Evolutionary conservation across 176 grass and related monocot species (phyloP), one percentile per base, ranked within the genome.

Genomic region (Triticum dicoccoides): DNA sequence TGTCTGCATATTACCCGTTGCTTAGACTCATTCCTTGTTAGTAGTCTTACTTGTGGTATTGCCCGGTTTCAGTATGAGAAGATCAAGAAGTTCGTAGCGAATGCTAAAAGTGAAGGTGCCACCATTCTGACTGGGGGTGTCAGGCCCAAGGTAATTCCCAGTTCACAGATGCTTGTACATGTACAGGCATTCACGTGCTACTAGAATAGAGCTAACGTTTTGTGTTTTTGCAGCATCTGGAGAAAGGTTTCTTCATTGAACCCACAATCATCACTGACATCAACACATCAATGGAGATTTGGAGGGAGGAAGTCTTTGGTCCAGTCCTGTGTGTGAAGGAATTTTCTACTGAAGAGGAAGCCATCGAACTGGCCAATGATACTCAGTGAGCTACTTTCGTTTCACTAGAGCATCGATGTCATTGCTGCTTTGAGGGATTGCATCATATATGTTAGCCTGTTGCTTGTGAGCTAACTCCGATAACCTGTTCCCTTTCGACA

Each of bases 231-330:
- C 87, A 99, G 97, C 92, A 99, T 93, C 83, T 99, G 71, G 87
- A 91, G 78, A 99, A 94, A 85, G 97, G 97, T 58, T 99, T 88
- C 80, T 99, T 87, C 63, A 89, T 99, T 85, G 97, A 99, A 79
- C 97, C 94, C 52, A 85, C 90, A 65, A 96, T 99, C 68, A 90
- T 99, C 88, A 90, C 92, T 49, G 89, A 99, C 73, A 78, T 96
- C 25, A 91, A 92, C 51, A 94, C 97, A 34, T 94, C 97, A 20
- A 99, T 99, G 97, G 89, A 99, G 96, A 96, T 99, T 82, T 99
- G 97, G 97, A 94, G 90, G 86, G 97, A 99, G 85, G 97, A 99
- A 85, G 85, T 96, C 29, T 77, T 98, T 85, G 97, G 97, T 59
- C 94, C 97, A 69, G 94, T 99, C 79, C 59, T 99, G 11, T 99